These are phyloP conservation scores for Beta vulgaris DNA, from an alignment of 148 eudicot genomes.

Conservation along the genomic window DNA sequence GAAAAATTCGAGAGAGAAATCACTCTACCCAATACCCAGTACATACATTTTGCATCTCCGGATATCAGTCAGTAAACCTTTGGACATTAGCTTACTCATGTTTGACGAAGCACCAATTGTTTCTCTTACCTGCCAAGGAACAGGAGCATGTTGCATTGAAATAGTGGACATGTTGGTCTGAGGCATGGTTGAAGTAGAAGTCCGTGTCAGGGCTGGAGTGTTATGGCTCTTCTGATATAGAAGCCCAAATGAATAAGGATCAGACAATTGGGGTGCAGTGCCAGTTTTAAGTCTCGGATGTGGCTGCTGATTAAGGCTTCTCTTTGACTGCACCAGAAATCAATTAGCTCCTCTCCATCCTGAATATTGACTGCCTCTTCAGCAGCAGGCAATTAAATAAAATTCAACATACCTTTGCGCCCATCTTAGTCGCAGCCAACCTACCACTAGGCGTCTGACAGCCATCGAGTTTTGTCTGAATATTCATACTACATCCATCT, in stretches of 20 bases:
- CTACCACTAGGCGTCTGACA: constrained; percentile 42
- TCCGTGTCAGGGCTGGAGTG: constrained; percentile 26
- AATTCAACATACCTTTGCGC: constrained; percentile 53
- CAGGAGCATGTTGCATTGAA: constrained; percentile 40
- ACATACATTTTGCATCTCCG: neutral
- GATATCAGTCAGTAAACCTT: neutral
- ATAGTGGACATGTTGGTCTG: constrained; percentile 36
- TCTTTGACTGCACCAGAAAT: constrained; percentile 43
- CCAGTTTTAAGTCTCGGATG: constrained; percentile 38
- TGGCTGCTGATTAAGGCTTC: constrained; percentile 40
- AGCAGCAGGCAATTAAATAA: constrained; percentile 7
- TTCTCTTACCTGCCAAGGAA: constrained; percentile 47
- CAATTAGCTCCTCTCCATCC: constrained; percentile 40
- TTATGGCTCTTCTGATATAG: constrained; percentile 35
- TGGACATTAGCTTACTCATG: constrained; percentile 13
- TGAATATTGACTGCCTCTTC: constrained; percentile 22
- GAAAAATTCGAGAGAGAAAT: neutral
- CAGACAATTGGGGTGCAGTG: constrained; percentile 35
- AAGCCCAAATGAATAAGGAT: constrained; percentile 41
- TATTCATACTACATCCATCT: constrained; percentile 38
- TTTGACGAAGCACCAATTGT: constrained; percentile 43
- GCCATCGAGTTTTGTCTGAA: constrained; percentile 36
- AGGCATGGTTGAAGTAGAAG: constrained; percentile 30
- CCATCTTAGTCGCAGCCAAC: constrained; percentile 76
- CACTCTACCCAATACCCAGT: neutral